Evolutionary conservation across 1,139 yeast species (phyloP).

Genomic region (Candida glucosophila): DNA sequence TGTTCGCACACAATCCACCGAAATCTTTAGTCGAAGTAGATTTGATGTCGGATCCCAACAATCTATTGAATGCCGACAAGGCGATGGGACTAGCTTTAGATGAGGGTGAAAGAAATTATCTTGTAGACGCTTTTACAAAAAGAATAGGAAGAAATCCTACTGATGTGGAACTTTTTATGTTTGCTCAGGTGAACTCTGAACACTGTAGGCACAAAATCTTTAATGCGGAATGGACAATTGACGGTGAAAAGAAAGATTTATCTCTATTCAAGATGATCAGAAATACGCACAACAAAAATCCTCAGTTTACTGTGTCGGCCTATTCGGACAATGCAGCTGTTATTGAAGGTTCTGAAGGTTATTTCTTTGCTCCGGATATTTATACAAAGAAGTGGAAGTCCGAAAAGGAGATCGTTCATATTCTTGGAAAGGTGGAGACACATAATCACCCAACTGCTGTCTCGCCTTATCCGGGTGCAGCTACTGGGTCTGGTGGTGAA

Average conservation of each 20-base stretch:
- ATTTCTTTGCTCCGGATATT: conserved; percentile 70
- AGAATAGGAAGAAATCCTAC: conserved; percentile 87
- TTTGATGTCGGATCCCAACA: conserved; percentile 49
- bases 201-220: conserved; percentile 99
- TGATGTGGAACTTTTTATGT: conserved; percentile 96
- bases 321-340: conserved; percentile 99
- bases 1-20: conserved; percentile 74
- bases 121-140: conserved; percentile 67
- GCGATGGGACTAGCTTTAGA: conserved; percentile 88
- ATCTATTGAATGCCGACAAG: conserved; percentile 69
- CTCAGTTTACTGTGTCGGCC: conserved; percentile 83
- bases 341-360: conserved; percentile 74
- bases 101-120: conserved; percentile 83
- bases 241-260: conserved; percentile 63
- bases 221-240: conserved; percentile 98
- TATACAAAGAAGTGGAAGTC: conserved; percentile 66
- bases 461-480: conserved; percentile 98
- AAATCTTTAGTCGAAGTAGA: conserved; percentile 80
- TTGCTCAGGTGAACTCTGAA: conserved; percentile 98
- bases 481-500: conserved; percentile 99
- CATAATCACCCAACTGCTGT: conserved; percentile 99
- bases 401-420: conserved; percentile 71
- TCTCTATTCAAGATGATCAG: conserved; percentile 92
- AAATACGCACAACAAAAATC: conserved; percentile 78
- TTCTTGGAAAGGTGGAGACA: conserved; percentile 92